Conservation (phyloP, 1,139 yeast species). For the Casaregolazyma suthepensis region DNA sequence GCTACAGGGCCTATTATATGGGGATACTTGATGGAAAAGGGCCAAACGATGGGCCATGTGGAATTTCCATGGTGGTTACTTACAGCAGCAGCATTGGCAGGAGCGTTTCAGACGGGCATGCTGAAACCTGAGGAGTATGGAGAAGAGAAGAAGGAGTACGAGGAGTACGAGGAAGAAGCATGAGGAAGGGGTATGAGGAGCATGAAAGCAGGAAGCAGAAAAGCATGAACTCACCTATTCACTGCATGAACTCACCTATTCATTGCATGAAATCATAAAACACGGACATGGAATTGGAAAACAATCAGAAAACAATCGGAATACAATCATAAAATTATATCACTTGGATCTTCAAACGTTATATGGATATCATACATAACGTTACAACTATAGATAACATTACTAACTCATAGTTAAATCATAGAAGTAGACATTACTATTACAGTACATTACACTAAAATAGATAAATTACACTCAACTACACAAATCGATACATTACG, state of each 20-base stretch:
- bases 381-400: neutral
- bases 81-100: conserved; percentile 25
- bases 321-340: too few relatives aligned
- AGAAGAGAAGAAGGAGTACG: conserved; percentile 5
- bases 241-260: neutral
- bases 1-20: conserved; percentile 54
- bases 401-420: too few relatives aligned
- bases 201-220: neutral
- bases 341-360: neutral
- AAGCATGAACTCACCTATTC: neutral
- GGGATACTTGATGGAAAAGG: conserved; percentile 51
- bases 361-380: neutral
- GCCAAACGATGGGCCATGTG: conserved; percentile 39
- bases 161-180: neutral
- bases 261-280: neutral
- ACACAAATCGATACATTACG: too few relatives aligned
- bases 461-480: too few relatives aligned
- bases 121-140: conserved; percentile 10
- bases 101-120: conserved; percentile 21
- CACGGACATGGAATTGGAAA: too few relatives aligned
- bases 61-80: conserved; percentile 50
- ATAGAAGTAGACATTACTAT: too few relatives aligned
- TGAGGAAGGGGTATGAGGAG: neutral
- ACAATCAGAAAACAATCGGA: too few relatives aligned
- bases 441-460: too few relatives aligned